Conservation (phyloP, 1,284 basidiomycete genomes). For the Fistulina hepatica region DNA sequence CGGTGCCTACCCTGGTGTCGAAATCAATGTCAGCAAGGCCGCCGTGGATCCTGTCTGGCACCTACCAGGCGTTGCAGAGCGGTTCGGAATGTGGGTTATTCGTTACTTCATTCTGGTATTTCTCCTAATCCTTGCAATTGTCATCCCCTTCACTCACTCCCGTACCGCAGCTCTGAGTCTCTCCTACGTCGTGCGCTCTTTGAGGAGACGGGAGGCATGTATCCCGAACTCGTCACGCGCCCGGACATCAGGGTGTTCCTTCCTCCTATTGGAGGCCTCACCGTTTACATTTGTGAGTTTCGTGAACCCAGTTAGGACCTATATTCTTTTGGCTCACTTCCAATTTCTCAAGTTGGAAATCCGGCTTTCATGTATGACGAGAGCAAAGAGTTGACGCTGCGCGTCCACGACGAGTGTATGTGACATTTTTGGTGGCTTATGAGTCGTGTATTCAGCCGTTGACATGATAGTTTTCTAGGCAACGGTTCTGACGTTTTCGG, state of each 20-base stretch:
- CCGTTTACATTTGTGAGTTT: conserved; percentile 87
- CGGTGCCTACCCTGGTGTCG: conserved; percentile 68
- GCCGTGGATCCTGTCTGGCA: conserved; percentile 93
- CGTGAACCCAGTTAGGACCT: too few relatives aligned
- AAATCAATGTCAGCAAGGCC: conserved; percentile 80
- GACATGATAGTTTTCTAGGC: too few relatives aligned
- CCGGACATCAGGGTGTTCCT: conserved; percentile 94
- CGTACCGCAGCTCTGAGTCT: conserved; percentile 63
- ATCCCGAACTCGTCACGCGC: conserved; percentile 90
- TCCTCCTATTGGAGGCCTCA: conserved; percentile 86
- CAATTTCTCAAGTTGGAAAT: conserved; percentile 63
- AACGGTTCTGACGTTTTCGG: conserved; percentile 85
- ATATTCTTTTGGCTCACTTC: neutral
- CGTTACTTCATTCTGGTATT: neutral
- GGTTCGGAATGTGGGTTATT: conserved; percentile 70
- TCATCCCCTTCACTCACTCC: too few relatives aligned
- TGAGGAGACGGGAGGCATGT: conserved; percentile 94
- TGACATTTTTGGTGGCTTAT: too few relatives aligned
- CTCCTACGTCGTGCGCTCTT: conserved; percentile 83
- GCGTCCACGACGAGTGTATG: conserved; percentile 94
- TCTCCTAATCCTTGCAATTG: conserved; percentile 5
- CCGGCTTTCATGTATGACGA: conserved; percentile 72
- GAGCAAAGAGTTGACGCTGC: conserved; percentile 79
- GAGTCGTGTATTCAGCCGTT: too few relatives aligned
- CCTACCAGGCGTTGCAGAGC: conserved; percentile 81